Conservation (phyloP, 345 rosid species). For the Bretschneidera sinensis region DNA sequence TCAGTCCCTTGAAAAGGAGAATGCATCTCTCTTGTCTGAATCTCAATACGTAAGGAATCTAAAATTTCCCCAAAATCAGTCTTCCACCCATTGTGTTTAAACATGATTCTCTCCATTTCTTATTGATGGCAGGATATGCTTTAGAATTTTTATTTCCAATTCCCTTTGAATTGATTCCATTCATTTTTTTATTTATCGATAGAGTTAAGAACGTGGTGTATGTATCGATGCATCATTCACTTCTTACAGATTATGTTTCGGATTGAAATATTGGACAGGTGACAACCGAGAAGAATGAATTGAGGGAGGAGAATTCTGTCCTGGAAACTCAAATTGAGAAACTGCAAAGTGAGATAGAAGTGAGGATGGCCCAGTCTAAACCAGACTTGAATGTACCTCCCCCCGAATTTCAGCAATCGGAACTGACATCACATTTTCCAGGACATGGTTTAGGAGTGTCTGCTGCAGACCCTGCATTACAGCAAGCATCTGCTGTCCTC, state of each 20-base stretch:
- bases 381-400: slow-evolving; percentile 58
- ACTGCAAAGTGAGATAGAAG: slow-evolving; percentile 47
- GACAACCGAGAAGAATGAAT: slow-evolving; percentile 69
- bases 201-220: no score
- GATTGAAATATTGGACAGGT: slow-evolving; percentile 38
- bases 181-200: background rate
- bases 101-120: background rate
- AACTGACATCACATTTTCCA: slow-evolving; percentile 26
- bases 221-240: background rate
- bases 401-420: slow-evolving; percentile 39
- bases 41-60: slow-evolving; percentile 64
- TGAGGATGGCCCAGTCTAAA: slow-evolving; percentile 39
- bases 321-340: slow-evolving; percentile 56
- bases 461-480: slow-evolving; percentile 35
- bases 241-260: background rate
- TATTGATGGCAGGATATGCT: background rate
- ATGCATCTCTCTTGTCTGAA: slow-evolving; percentile 59
- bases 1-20: slow-evolving; percentile 72
- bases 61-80: background rate
- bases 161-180: background rate
- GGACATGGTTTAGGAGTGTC: slow-evolving; percentile 23
- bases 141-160: background rate
- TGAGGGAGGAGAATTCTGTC: slow-evolving; percentile 70
- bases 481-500: slow-evolving; percentile 48
- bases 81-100: background rate